Evolutionary conservation across 2,329 filamentous ascomycete species (phyloP), one percentile per base, ranked within the genome.

Genomic region (Dothideomycetes sp.): DNA sequence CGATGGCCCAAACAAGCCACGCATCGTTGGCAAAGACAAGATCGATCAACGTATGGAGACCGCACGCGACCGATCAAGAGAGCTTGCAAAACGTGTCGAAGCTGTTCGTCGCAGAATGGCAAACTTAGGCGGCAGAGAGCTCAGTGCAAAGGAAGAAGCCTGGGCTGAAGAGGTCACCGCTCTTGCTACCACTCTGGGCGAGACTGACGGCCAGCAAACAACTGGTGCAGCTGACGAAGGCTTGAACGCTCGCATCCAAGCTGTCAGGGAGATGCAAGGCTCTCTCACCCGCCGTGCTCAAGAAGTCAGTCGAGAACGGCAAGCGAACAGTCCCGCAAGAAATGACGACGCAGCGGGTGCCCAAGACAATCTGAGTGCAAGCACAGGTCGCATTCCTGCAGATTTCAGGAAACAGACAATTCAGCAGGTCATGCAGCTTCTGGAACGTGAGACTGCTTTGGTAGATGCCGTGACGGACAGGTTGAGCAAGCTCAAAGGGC

Each of bases 401-500:
- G 75, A 78, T 41, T 69, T 82, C 44, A 69, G 78, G 44, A 74
- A 69, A 59, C 71, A 68, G 36, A 82, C 82, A 61, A 60, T 84
- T 49, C 67, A 68, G 43, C 73, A 82, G 55, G 76, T 84, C 16
- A 76, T 76, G 60, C 62, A 63, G 19, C 58, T 83, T 45, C 61
- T 85, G 48, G 76, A 80, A 43, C 65, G 80, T 19, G 80, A 85
- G 61, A 74, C 74, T 33, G 78, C 78, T 4, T 59, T 84, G 51
- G 75, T 84, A 5, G 79, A 84, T 50, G 80, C 76, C 16, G 72
- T 82, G 16, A 77, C 71, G 49, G 68, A 68, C 43, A 68, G 80
- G 43, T 60, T 85, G 47, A 74, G 80, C 56, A 71, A 68, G 46
- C 61, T 84, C 40, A 64, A 32, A 8, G 48, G 46, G 3, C 29